A percentile compares a stretch with the other conserved stretches of the same genome.
Conservation (phyloP, 257 asterid genomes). For the Gynochthodes officinalis region DNA sequence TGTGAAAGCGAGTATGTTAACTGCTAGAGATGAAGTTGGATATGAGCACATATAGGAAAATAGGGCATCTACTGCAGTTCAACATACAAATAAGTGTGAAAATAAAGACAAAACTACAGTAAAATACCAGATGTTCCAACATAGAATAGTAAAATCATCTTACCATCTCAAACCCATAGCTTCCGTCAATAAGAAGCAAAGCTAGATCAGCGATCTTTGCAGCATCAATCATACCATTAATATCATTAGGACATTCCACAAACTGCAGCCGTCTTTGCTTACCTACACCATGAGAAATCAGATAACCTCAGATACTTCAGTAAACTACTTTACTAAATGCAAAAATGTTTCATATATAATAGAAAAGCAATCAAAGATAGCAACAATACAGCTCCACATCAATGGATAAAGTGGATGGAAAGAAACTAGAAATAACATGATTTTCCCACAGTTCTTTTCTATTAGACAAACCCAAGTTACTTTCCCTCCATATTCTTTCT, state of each 20-base stretch:
- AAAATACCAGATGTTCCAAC: background rate
- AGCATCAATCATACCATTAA: slow-evolving; percentile 98
- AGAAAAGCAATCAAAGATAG: too few relatives aligned
- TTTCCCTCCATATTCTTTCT: background rate
- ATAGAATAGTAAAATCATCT: slow-evolving; percentile 21
- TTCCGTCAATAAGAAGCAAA: slow-evolving; percentile 91
- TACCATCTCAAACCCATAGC: slow-evolving; percentile 99
- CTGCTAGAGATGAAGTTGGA: background rate
- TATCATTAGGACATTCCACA: slow-evolving; percentile 98
- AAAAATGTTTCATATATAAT: background rate
- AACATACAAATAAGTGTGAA: background rate
- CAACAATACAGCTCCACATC: background rate
- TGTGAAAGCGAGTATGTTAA: background rate
- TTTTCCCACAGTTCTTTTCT: background rate
- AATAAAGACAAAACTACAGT: background rate
- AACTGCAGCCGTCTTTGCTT: slow-evolving; percentile 89
- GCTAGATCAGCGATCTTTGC: slow-evolving; percentile 94
- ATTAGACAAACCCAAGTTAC: background rate
- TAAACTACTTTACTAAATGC: background rate
- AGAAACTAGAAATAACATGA: background rate
- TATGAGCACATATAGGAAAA: background rate
- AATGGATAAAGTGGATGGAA: background rate
- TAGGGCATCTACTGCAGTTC: background rate
- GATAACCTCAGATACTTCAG: slow-evolving; percentile 1
- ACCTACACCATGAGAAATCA: slow-evolving; percentile 46